phyloP scores from a whole-genome alignment of 2,329 filamentous ascomycete genomes.

The Phialophora verrucosa region DNA sequence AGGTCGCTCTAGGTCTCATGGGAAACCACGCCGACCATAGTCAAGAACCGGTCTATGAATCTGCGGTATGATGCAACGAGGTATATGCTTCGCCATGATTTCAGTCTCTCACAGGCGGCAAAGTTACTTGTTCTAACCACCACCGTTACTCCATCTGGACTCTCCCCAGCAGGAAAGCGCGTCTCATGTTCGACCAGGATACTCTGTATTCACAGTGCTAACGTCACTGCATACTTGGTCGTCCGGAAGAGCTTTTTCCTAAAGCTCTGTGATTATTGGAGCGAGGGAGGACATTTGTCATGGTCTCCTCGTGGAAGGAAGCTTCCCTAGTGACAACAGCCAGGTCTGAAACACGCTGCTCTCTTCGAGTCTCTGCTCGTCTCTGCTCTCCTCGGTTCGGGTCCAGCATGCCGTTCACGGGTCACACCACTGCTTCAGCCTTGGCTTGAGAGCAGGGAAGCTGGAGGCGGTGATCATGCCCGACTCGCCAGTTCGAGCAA shows the following conservation, averaged over 20 bases:
- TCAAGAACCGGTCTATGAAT: neutral
- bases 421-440: slow-evolving; percentile 36
- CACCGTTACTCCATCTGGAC: slow-evolving; percentile 8
- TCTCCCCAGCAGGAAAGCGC: neutral
- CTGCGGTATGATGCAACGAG: neutral
- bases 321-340: slow-evolving; percentile 3
- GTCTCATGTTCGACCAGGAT: slow-evolving; percentile 24
- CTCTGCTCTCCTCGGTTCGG: neutral
- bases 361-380: slow-evolving; percentile 14
- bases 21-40: slow-evolving; percentile 26
- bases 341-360: slow-evolving; percentile 26
- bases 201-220: slow-evolving; percentile 7
- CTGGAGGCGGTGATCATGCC: neutral
- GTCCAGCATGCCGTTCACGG: slow-evolving; percentile 20
- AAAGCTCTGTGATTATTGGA: slow-evolving; percentile 8
- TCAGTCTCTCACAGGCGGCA: neutral
- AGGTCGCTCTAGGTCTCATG: slow-evolving; percentile 21
- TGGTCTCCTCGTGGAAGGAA: slow-evolving; percentile 9
- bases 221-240: neutral
- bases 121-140: neutral
- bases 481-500: neutral
- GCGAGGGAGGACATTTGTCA: slow-evolving; percentile 24
- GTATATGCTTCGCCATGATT: neutral
- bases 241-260: neutral
- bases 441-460: slow-evolving; percentile 17